Evolutionary conservation across 257 asterid species (phyloP).

Genomic region (Linaria vulgaris): DNA sequence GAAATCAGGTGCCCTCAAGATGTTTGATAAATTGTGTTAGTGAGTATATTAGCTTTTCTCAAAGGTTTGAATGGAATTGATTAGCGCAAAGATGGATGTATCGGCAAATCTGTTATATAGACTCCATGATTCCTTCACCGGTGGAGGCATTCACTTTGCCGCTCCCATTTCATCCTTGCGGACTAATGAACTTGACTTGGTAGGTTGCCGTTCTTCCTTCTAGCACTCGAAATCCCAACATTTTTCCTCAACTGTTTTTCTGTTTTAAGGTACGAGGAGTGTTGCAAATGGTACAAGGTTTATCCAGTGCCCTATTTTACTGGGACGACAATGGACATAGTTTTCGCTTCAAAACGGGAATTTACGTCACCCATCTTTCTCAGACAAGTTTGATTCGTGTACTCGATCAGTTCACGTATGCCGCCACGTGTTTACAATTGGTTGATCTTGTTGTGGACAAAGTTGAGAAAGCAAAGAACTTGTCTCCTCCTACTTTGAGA

Average conservation of each 20-base stretch:
- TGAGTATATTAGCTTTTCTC: slow-evolving; percentile 3
- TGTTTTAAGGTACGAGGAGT: slow-evolving; percentile 67
- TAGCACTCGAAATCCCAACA: not conserved
- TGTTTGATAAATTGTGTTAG: slow-evolving; percentile 35
- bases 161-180: slow-evolving; percentile 52
- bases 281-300: slow-evolving; percentile 88
- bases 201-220: slow-evolving; percentile 32
- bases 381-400: slow-evolving; percentile 67
- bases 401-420: slow-evolving; percentile 69
- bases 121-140: slow-evolving; percentile 52
- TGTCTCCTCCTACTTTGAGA: slow-evolving; percentile 80
- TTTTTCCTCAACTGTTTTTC: slow-evolving; percentile 1
- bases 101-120: slow-evolving; percentile 54
- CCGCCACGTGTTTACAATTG: slow-evolving; percentile 73
- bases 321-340: slow-evolving; percentile 59
- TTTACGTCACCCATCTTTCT: slow-evolving; percentile 77
- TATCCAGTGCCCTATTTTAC: slow-evolving; percentile 57
- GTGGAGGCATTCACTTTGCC: slow-evolving; percentile 72
- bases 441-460: slow-evolving; percentile 57
- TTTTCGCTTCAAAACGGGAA: slow-evolving; percentile 59
- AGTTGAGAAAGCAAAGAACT: slow-evolving; percentile 53
- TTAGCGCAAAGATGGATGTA: slow-evolving; percentile 49
- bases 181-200: slow-evolving; percentile 81
- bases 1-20: slow-evolving; percentile 3
- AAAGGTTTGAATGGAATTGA: slow-evolving; percentile 17